Evolutionary conservation across 495 filamentous ascomycete genomes (phyloP), one percentile per base, ranked within the genome.

Genomic region (Pseudevernia furfuracea): DNA sequence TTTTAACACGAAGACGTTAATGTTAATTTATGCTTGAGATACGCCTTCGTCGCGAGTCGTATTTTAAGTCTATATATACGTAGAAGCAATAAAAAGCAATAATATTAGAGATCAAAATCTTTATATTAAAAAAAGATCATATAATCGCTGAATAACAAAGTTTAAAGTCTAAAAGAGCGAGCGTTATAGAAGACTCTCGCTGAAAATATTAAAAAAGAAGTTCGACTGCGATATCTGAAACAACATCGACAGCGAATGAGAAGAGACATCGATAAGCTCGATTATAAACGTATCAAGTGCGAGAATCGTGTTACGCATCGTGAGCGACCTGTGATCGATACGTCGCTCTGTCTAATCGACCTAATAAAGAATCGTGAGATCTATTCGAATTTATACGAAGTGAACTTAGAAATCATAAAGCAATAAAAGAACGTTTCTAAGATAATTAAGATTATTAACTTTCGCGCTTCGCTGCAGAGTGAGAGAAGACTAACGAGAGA

Each of bases 391-490:
- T n/a, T 67, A 10, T 67, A 67, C 38, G 65, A 63, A 46, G 44
- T 67, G 38, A 49, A 2, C 30, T 63, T 63, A 52, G 53, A 52
- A 15, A 52, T 21, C 30, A 66, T 68, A 46, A 28, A 68, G 36
- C 1, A 23, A 15, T 57, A 34, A 12, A 66, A 58, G 48, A 65
- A 68, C 23, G 34, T 68, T 21, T 36, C 65, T 44, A 57, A 55
- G 37, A 59, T 68, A 43, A 49, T 67, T 55, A 65, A 68, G 43
- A 56, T 67, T 32, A 52, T 48, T 15, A 25, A 58, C 19, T 68
- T 68, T 38, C 66, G 19, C 37, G 66, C 66, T 52, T 68, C 66
- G 43, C 44, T 68, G 58, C 64, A 67, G 53, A 68, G 65, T 67
- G 63, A 67, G 66, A 63, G 56, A 59, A 49, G 55, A 15, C 41